phyloP scores from a whole-genome alignment of 2,329 filamentous ascomycete species.

The Phyllosticta citribraziliensis region DNA sequence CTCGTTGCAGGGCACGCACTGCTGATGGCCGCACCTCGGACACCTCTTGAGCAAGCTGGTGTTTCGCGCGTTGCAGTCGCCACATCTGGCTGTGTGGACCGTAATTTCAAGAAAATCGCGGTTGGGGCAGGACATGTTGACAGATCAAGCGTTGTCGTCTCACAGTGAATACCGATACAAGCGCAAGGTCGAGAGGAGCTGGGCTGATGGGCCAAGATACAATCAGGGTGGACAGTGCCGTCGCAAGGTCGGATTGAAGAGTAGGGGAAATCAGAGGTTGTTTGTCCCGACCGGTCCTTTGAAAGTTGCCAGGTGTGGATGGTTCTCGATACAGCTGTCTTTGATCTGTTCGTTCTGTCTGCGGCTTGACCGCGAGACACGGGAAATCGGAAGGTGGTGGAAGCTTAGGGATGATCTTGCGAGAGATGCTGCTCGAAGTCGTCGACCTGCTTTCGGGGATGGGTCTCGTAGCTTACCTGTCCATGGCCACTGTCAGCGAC shows the following conservation, averaged over 20 bases:
- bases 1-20: constrained; percentile 23
- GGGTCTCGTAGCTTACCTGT: neutral
- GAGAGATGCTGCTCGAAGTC: neutral
- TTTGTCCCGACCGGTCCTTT: neutral
- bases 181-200: neutral
- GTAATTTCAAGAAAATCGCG: constrained; percentile 14
- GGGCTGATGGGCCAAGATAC: neutral
- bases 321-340: neutral
- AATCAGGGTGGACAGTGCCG: neutral
- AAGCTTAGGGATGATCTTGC: neutral
- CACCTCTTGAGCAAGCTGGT: constrained; percentile 22
- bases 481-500: neutral
- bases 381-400: neutral
- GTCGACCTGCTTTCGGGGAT: neutral
- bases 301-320: neutral
- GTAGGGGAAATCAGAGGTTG: neutral
- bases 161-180: neutral
- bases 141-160: neutral
- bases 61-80: constrained; percentile 25
- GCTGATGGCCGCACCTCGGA: neutral
- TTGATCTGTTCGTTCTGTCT: neutral
- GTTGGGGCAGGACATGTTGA: neutral
- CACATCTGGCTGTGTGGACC: constrained; percentile 27
- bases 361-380: neutral
- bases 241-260: neutral